Base-by-base conservation (phyloP, 371 early-diverging fungal species). In the Mucor sp. region DNA sequence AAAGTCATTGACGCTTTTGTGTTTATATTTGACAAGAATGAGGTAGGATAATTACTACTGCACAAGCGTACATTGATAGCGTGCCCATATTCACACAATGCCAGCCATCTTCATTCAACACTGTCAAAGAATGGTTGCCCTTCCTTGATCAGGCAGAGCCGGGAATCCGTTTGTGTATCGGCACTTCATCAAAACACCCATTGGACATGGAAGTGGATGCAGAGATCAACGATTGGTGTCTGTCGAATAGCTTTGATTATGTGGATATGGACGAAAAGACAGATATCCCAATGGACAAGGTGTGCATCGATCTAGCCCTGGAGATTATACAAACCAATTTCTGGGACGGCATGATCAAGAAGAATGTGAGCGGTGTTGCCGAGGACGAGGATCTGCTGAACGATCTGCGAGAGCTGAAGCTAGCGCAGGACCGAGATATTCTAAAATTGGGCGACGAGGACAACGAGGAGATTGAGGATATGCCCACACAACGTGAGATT, bases 271-370 rank as follows among this genome's bases (percentile, higher is more conserved):
- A 79, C 57, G 76, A 78, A 33, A 69, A 63, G 21, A 64, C 72
- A 25, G 71, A 71, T 15, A 67, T 64, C 6, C 67, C 70, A 7
- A 56, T 77, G 66, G 81, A 80, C 63, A 80, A 77, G 53, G 79
- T 68, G 11, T 78, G 83, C 7, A 70, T 70, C 23, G 76, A 70
- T 9, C 39, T 83, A 53, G 72, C 71, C 1, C 65, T 90, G 21
- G 92, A 91, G 60, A 89, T 89, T 11, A 66, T 93, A 56, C 86
- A 90, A 58, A 82, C 89, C 17, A 86, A 91, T 59, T 81, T 89
- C 72, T 93, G 93, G 93, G 91, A 91, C 60, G 91, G 90, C 2
- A 69, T 90, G 80, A 64, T 74, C 14, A 80, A 80, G 9, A 83
- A 85, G 59, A 70, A 75, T 62, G 65, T 64, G 32, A 60, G 71